Percentiles rank a stretch among this genome's conserved stretches.
Evolutionary conservation across 1,139 yeast genomes (phyloP).

Genomic region (Kodamaea derodonti): DNA sequence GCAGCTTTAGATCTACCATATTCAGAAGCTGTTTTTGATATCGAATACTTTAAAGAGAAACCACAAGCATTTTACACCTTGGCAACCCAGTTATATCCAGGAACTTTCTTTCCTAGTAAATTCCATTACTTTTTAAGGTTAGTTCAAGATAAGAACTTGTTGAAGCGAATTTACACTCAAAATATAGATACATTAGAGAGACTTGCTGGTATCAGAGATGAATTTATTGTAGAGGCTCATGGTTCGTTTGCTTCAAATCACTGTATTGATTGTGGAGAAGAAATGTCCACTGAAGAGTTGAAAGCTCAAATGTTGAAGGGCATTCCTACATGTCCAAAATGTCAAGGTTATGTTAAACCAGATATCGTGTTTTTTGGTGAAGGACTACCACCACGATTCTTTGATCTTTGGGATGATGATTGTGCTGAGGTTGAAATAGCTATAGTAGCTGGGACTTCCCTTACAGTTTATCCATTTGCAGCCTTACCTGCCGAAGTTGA

Average conservation of each 20-base stretch:
- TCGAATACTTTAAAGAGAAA: conserved; percentile 66
- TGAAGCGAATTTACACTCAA: conserved; percentile 80
- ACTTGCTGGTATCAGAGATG: conserved; percentile 68
- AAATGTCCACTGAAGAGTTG: conserved; percentile 51
- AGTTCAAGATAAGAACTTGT: conserved; percentile 56
- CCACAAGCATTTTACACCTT: conserved; percentile 84
- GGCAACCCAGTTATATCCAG: conserved; percentile 84
- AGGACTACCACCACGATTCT: conserved; percentile 66
- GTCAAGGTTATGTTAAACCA: conserved; percentile 81
- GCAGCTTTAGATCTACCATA: conserved; percentile 73
- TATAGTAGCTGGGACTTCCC: conserved; percentile 88
- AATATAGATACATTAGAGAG: conserved; percentile 90
- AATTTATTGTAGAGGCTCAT: conserved; percentile 81
- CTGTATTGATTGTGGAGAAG: conserved; percentile 68
- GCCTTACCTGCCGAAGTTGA: conserved; percentile 66
- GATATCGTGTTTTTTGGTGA: conserved; percentile 94
- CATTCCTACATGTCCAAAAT: conserved; percentile 50
- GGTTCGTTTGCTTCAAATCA: conserved; percentile 87
- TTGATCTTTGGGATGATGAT: conserved; percentile 67
- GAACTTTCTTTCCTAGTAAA: conserved; percentile 76
- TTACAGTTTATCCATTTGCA: conserved; percentile 89
- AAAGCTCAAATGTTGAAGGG: conserved; percentile 39
- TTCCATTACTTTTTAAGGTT: conserved; percentile 71
- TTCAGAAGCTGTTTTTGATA: conserved; percentile 94
- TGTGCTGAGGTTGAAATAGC: conserved; percentile 60